These are phyloP conservation scores for Naganishia sp. DNA, from an alignment of 1,284 basidiomycete genomes.

Conservation along the genomic window DNA sequence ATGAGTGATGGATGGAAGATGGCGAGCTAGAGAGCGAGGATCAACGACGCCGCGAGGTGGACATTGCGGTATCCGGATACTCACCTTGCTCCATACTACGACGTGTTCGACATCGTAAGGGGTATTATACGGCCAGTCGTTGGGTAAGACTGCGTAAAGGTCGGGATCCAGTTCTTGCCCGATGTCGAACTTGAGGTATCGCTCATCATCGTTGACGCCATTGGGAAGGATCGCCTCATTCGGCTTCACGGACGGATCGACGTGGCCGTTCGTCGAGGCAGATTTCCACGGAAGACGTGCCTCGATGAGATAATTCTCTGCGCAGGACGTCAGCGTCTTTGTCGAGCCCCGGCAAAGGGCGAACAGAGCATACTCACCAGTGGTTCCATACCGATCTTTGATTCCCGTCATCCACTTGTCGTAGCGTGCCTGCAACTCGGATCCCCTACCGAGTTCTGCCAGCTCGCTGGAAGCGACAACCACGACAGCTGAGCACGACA, in stretches of 20 bases:
- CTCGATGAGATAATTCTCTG: slow-evolving; percentile 48
- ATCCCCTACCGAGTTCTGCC: slow-evolving; percentile 45
- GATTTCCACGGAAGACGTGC: slow-evolving; percentile 46
- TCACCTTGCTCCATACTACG: slow-evolving; percentile 51
- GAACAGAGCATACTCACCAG: slow-evolving; percentile 40
- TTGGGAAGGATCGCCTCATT: not conserved
- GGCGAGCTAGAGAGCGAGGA: slow-evolving; percentile 39
- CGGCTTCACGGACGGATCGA: not conserved
- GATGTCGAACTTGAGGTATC: slow-evolving; percentile 41
- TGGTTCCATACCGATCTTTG: slow-evolving; percentile 44
- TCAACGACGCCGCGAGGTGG: not conserved
- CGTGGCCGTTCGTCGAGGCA: slow-evolving; percentile 9
- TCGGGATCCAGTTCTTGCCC: slow-evolving; percentile 40
- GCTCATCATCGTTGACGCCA: not conserved
- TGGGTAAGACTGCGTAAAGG: slow-evolving; percentile 46
- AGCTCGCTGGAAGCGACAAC: slow-evolving; percentile 25
- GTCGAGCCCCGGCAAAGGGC: not conserved
- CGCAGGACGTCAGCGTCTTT: not conserved
- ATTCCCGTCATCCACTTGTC: slow-evolving; percentile 46
- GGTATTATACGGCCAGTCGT: slow-evolving; percentile 53
- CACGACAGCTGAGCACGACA: not conserved
- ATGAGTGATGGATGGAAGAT: slow-evolving; percentile 51
- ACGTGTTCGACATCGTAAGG: slow-evolving; percentile 50
- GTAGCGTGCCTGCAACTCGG: slow-evolving; percentile 47
- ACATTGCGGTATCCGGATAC: slow-evolving; percentile 7